Percentiles rank a stretch among this genome's conserved stretches.
phyloP scores from a whole-genome alignment of 352 stramenopile genomes.

The Detonula confervacea region DNA sequence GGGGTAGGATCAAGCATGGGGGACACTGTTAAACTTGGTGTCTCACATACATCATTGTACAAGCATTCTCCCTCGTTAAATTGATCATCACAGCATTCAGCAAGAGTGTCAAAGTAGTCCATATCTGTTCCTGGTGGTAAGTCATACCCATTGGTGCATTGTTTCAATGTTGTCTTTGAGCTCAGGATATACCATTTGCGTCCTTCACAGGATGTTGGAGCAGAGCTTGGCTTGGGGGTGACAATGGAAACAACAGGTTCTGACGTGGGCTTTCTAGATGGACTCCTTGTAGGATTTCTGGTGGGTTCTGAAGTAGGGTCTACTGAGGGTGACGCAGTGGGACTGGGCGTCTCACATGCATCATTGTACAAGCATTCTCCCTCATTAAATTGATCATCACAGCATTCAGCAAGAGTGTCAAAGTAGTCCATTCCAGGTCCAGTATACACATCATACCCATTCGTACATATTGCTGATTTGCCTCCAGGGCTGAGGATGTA shows the following conservation, averaged over 20 bases:
- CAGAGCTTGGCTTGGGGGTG: too few species aligned
- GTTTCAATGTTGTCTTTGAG: not conserved
- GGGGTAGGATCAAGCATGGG: not conserved
- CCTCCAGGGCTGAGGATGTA: too few species aligned
- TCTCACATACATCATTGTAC: not conserved
- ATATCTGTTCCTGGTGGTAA: not conserved
- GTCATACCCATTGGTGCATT: conserved; percentile 30
- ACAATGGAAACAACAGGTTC: not conserved
- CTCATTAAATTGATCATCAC: too few species aligned
- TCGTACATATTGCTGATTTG: too few species aligned
- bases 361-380: not conserved
- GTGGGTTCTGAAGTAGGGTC: conserved; percentile 5
- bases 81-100: conserved; percentile 15
- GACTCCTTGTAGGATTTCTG: too few species aligned
- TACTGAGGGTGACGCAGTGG: too few species aligned
- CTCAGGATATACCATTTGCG: conserved; percentile 30
- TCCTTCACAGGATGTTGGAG: conserved; percentile 20
- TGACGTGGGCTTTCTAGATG: not conserved
- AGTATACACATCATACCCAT: too few species aligned
- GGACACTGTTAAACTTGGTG: not conserved
- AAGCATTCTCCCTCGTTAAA: not conserved
- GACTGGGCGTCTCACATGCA: not conserved
- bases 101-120: conserved; percentile 3
- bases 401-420: too few species aligned
- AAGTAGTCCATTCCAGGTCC: too few species aligned